A percentile compares a stretch with the other conserved stretches of the same genome.
phyloP scores from a whole-genome alignment of 164 flowering plant genomes.

The Vitis cinerea region DNA sequence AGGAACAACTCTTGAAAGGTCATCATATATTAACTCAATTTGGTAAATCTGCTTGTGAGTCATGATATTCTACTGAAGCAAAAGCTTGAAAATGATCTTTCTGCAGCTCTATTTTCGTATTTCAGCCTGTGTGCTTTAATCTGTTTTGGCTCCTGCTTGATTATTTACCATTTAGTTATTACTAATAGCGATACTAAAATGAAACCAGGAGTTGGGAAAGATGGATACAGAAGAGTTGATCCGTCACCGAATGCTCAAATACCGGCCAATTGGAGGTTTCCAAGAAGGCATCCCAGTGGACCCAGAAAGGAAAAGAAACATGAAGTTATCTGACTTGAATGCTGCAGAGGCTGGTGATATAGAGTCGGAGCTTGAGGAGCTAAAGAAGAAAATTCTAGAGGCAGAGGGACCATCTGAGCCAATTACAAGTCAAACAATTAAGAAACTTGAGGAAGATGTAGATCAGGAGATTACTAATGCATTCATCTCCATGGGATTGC shows the following conservation, averaged over 20 bases:
- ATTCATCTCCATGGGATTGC: conserved; percentile 36
- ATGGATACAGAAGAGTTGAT: conserved; percentile 21
- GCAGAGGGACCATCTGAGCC: conserved; percentile 20
- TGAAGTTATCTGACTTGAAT: conserved; percentile 8
- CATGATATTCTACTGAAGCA: too few relatives aligned
- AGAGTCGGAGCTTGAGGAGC: conserved; percentile 23
- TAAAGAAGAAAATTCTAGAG: conserved; percentile 27
- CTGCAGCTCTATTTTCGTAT: too few relatives aligned
- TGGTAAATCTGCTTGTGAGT: too few relatives aligned
- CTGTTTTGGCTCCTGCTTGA: neutral
- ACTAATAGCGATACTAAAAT: neutral
- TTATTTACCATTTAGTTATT: neutral
- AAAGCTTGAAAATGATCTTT: too few relatives aligned
- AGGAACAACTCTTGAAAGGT: too few relatives aligned
- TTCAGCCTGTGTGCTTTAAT: too few relatives aligned
- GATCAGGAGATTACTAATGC: conserved; percentile 35
- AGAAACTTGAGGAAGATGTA: conserved; percentile 31
- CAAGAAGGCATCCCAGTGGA: conserved; percentile 23
- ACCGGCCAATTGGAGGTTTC: conserved; percentile 24
- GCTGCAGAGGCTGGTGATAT: conserved; percentile 11
- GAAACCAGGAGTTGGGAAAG: conserved; percentile 4
- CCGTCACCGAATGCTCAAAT: conserved; percentile 21
- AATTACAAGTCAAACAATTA: conserved; percentile 19
- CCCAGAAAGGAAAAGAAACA: conserved; percentile 19
- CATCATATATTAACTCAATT: too few relatives aligned